Evolutionary conservation across 73 alveolate genomes (phyloP).

Genomic region (Blepharisma stoltei): DNA sequence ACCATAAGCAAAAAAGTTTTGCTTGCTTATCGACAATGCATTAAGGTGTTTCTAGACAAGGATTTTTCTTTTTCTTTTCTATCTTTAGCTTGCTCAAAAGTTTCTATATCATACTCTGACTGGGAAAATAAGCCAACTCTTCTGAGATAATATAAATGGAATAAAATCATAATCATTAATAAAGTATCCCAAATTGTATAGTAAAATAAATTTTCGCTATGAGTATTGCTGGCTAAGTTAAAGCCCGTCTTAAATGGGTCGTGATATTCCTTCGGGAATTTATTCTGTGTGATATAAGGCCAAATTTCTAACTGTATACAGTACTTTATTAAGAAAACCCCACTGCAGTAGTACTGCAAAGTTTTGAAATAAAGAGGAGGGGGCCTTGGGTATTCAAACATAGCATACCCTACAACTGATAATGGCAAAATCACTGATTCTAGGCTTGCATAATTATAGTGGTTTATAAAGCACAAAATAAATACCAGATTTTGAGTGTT

Average conservation of each 20-base stretch:
- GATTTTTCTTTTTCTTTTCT: constrained; percentile 1
- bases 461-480: constrained; percentile 1
- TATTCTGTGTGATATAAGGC: background rate
- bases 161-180: background rate
- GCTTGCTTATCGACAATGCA: background rate
- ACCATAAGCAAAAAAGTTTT: constrained; percentile 33
- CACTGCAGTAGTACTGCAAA: background rate
- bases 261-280: background rate
- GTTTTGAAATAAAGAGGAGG: background rate
- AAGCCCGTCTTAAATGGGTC: constrained; percentile 5
- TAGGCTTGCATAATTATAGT: constrained; percentile 25
- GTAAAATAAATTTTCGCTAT: constrained; percentile 10
- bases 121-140: background rate
- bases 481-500: background rate
- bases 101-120: background rate
- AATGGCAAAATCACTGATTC: constrained; percentile 21
- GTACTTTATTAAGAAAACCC: background rate
- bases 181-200: background rate
- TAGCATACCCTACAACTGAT: constrained; percentile 16
- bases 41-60: background rate
- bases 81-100: constrained; percentile 5
- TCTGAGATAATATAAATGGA: background rate
- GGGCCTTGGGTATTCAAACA: constrained; percentile 8
- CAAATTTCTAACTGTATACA: background rate
- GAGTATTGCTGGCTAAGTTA: background rate